Evolutionary conservation across 139 green algal species (phyloP).

Genomic region (Chlorella sp.): DNA sequence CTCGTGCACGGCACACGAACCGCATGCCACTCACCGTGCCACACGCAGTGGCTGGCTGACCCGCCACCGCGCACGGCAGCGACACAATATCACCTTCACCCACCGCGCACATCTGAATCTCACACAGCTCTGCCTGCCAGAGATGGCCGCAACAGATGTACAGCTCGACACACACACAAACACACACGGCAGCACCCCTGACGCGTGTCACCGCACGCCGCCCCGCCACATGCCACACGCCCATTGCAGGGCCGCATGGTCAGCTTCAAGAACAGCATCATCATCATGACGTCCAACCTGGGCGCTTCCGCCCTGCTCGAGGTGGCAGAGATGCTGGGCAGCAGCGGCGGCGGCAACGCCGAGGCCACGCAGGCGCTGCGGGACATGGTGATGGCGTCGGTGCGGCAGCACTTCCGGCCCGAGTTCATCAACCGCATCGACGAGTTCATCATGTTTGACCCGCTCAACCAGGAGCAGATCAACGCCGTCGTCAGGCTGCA

Average conservation of each 20-base stretch:
- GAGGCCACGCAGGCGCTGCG: background rate
- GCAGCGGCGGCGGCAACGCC: too few relatives aligned
- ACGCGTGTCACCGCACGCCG: background rate
- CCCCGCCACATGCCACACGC: background rate
- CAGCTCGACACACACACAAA: too few relatives aligned
- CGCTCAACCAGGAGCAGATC: slow-evolving; percentile 84
- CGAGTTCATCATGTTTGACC: slow-evolving; percentile 98
- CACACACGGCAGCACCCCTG: too few relatives aligned
- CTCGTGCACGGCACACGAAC: too few relatives aligned
- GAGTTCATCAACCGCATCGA: slow-evolving; percentile 99
- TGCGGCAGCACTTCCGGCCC: slow-evolving; percentile 86
- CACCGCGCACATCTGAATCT: too few relatives aligned
- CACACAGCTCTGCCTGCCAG: too few relatives aligned
- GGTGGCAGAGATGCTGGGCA: slow-evolving; percentile 9
- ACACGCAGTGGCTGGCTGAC: too few relatives aligned
- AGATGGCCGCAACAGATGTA: too few relatives aligned
- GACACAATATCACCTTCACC: too few relatives aligned
- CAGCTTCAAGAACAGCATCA: slow-evolving; percentile 93
- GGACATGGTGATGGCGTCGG: slow-evolving; percentile 22
- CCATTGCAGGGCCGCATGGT: slow-evolving; percentile 72
- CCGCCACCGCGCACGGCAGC: too few relatives aligned
- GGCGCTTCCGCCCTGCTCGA: slow-evolving; percentile 67
- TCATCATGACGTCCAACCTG: slow-evolving; percentile 97
- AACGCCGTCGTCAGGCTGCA: slow-evolving; percentile 68
- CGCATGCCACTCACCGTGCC: too few relatives aligned